Evolutionary conservation across 2,329 filamentous ascomycete genomes (phyloP), one percentile per base, ranked within the genome.

Genomic region (Fusarium sp.): DNA sequence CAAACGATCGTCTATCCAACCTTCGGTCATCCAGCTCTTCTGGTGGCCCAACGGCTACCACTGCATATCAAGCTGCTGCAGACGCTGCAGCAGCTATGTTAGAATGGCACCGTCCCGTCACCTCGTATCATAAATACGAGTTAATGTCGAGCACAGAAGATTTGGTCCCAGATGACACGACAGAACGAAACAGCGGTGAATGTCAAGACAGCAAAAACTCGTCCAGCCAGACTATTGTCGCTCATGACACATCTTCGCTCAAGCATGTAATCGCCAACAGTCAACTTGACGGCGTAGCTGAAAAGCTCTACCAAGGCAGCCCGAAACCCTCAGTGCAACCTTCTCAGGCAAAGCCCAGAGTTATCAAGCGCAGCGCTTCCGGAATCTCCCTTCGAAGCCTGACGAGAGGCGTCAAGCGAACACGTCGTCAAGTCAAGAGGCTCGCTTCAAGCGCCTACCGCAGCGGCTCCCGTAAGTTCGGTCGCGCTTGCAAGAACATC

Each of bases 1-100:
- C 65, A 33, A 77, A 78, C 23, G 73, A 77, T 58, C 64, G 72
- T 3, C 65, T 78, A 4, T 78, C 76, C 0, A 74, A 74, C 20
- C 73, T 79, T 18, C 65, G 70, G 8, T 79, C 78, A 14, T 76
- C 78, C 5, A 67, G 64, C 2, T 74, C 74, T 6, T 66, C 70
- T 20, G 58, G 53, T 8, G 55, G 55, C 10, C 64, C 65, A 14
- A 49, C 36, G 36, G 33, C 8, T 34, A 65, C 61, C 18, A 63
- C 58, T 16, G 62, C 62, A 8, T 10, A 46, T 27, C 42, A 46
- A 27, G 42, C 42, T 27, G 42, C 42, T 6, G 36, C 67, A 61
- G n/a, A 74, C 66, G 76, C 79, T 40, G 71, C 76, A 25, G 65
- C 72, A 5, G 68, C 69, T 18, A 69, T 73, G 27, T 68, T 73